phyloP scores from a whole-genome alignment of 2,329 filamentous ascomycete genomes.

The Magnaporthiopsis rhizophila region DNA sequence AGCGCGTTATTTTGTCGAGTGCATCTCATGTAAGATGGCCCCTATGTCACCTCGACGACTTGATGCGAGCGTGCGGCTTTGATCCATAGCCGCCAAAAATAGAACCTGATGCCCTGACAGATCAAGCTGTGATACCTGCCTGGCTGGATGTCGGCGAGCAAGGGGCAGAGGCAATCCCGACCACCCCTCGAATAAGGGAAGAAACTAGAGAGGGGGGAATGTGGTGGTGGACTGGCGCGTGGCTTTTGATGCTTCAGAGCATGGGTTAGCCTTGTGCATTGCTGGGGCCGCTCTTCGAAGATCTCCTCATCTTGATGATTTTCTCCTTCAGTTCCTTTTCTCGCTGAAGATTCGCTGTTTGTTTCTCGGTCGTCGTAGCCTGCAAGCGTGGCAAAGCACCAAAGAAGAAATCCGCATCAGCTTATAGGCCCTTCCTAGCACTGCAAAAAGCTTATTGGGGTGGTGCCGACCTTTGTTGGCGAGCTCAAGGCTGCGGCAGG shows the following conservation, averaged over 20 bases:
- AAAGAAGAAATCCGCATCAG: constrained; percentile 16
- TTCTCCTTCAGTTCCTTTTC: constrained; percentile 44
- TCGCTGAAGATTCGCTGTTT: constrained; percentile 35
- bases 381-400: constrained; percentile 15
- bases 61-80: neutral
- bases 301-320: constrained; percentile 46
- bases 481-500: constrained; percentile 15
- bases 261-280: constrained; percentile 37
- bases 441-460: neutral
- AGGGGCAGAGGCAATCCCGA: neutral
- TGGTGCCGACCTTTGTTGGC: constrained; percentile 20
- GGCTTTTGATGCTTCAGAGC: neutral
- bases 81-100: neutral
- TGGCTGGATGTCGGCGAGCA: neutral
- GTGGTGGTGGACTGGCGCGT: neutral
- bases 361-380: constrained; percentile 26
- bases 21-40: neutral
- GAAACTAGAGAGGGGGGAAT: neutral
- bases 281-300: constrained; percentile 32
- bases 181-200: neutral
- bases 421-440: neutral
- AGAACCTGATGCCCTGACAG: neutral
- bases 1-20: neutral
- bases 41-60: neutral
- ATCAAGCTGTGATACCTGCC: neutral